A percentile compares a stretch with the other conserved stretches of the same genome.
phyloP scores from a whole-genome alignment of 352 stramenopile species.

The Phytopythium kandeliae region DNA sequence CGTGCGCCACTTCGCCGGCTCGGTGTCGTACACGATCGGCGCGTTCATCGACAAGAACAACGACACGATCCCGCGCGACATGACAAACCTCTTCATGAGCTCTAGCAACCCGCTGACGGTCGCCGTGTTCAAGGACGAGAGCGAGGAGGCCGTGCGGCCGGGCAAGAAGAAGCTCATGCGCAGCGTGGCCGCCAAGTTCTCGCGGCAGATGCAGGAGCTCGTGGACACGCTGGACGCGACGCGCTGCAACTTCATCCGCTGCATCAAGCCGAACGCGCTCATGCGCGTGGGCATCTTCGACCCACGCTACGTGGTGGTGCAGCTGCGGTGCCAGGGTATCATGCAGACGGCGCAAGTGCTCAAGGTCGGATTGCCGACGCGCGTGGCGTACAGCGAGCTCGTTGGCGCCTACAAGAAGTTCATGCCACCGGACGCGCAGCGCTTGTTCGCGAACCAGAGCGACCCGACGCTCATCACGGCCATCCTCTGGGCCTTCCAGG shows the following conservation, averaged over 20 bases:
- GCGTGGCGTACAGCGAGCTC: slow-evolving; percentile 73
- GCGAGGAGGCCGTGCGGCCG: slow-evolving; percentile 32
- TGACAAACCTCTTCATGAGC: slow-evolving; percentile 73
- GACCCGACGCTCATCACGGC: slow-evolving; percentile 71
- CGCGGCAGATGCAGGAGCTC: slow-evolving; percentile 77
- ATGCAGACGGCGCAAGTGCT: slow-evolving; percentile 87
- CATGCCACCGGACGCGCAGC: slow-evolving; percentile 62
- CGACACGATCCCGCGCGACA: slow-evolving; percentile 81
- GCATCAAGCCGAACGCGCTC: slow-evolving; percentile 83
- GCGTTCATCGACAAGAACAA: slow-evolving; percentile 92
- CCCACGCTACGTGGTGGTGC: slow-evolving; percentile 70
- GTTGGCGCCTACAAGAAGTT: slow-evolving; percentile 61
- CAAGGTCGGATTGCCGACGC: slow-evolving; percentile 79
- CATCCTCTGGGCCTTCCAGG: slow-evolving; percentile 82
- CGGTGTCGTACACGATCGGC: slow-evolving; percentile 86
- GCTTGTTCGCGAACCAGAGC: slow-evolving; percentile 64
- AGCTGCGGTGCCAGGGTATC: slow-evolving; percentile 83
- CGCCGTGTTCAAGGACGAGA: slow-evolving; percentile 65
- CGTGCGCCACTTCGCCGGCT: slow-evolving; percentile 87
- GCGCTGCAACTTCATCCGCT: slow-evolving; percentile 86
- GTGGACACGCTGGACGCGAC: slow-evolving; percentile 75
- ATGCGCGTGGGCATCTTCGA: slow-evolving; percentile 76
- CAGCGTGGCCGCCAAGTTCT: slow-evolving; percentile 62
- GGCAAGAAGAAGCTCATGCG: slow-evolving; percentile 82
- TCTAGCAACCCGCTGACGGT: slow-evolving; percentile 59